These are phyloP conservation scores for Lotmaria passim DNA, from an alignment of 208 protist species.

Conservation along the genomic window DNA sequence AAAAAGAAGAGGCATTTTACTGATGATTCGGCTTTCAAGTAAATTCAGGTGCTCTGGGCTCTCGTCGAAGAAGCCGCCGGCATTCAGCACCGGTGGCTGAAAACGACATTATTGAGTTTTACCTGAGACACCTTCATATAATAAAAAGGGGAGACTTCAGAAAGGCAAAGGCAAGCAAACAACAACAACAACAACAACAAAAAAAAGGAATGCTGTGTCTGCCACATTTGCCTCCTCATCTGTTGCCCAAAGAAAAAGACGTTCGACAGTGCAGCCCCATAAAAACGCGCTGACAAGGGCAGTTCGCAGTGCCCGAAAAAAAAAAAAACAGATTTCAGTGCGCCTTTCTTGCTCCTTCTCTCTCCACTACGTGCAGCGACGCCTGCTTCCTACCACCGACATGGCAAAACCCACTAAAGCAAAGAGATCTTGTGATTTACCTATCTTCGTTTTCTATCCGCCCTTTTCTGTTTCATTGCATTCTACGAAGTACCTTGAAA, in stretches of 20 bases:
- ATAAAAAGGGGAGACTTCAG: slow-evolving; percentile 11
- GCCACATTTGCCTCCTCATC: too few species aligned
- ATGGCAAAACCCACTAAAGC: not conserved
- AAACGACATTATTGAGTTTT: slow-evolving; percentile 23
- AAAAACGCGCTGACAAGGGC: too few species aligned
- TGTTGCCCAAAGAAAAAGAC: too few species aligned
- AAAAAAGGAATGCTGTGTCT: too few species aligned
- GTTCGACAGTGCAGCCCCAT: too few species aligned
- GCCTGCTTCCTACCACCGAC: not conserved
- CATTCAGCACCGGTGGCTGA: not conserved
- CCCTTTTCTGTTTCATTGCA: not conserved
- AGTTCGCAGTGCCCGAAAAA: too few species aligned
- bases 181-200: not conserved
- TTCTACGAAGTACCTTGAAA: slow-evolving; percentile 8
- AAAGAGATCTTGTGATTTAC: not conserved
- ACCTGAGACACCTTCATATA: slow-evolving; percentile 29
- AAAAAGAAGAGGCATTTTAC: not conserved
- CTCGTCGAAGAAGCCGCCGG: not conserved
- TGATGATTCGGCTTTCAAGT: slow-evolving; percentile 1
- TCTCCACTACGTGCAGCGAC: not conserved
- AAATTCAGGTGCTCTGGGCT: slow-evolving; percentile 28
- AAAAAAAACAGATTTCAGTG: too few species aligned
- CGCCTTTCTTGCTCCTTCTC: not conserved
- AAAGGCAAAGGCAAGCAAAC: slow-evolving; percentile 6
- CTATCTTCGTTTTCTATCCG: not conserved